Conservation (phyloP, 2,329 filamentous ascomycete species). For the Aureobasidium sp. region DNA sequence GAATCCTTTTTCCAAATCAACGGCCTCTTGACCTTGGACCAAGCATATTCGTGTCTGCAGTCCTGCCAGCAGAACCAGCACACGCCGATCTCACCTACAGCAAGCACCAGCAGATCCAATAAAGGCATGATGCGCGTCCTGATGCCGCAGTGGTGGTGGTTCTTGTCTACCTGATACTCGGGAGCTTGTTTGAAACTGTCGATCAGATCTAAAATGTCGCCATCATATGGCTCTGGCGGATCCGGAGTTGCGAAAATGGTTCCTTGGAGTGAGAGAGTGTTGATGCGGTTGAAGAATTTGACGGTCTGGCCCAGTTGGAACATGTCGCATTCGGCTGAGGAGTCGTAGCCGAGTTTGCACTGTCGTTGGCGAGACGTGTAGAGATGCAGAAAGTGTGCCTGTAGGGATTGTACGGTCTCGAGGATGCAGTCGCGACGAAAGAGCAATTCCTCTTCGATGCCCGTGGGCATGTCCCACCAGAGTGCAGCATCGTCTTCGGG, state of each 20-base stretch:
- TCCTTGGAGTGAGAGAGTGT: constrained; percentile 51
- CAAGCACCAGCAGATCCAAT: constrained; percentile 54
- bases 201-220: constrained; percentile 57
- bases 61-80: constrained; percentile 41
- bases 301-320: constrained; percentile 75
- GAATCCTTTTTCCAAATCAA: constrained; percentile 28
- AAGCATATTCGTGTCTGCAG: constrained; percentile 35
- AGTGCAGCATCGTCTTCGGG: constrained; percentile 38
- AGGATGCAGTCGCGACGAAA: constrained; percentile 60
- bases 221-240: constrained; percentile 45
- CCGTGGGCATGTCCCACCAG: constrained; percentile 68
- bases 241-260: constrained; percentile 31
- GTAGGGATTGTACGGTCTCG: constrained; percentile 62
- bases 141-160: constrained; percentile 68
- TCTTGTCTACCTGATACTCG: constrained; percentile 65
- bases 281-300: constrained; percentile 58
- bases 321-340: constrained; percentile 63
- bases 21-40: constrained; percentile 40
- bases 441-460: constrained; percentile 63
- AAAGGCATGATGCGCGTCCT: constrained; percentile 59
- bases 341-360: constrained; percentile 69
- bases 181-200: constrained; percentile 58
- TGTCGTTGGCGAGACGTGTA: constrained; percentile 63
- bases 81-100: constrained; percentile 37
- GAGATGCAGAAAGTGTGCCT: constrained; percentile 57